These are phyloP conservation scores for Teratosphaeria nubilosa DNA, from an alignment of 2,329 filamentous ascomycete species.

Conservation along the genomic window DNA sequence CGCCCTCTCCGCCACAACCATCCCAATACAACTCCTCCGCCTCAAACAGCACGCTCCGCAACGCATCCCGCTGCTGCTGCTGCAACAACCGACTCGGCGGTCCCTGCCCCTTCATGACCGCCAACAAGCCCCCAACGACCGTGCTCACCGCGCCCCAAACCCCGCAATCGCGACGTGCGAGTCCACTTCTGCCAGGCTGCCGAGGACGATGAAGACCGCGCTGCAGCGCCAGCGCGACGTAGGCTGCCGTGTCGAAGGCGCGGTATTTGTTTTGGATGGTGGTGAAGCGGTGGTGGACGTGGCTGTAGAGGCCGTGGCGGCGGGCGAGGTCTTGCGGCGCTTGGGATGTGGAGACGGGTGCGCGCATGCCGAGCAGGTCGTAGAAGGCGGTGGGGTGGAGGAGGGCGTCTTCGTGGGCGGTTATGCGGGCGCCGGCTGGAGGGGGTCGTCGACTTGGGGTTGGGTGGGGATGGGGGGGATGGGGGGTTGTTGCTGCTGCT, in stretches of 20 bases:
- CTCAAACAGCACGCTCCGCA: conserved; percentile 24
- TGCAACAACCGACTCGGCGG: conserved; percentile 27
- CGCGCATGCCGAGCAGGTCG: conserved; percentile 22
- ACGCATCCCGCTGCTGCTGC: conserved; percentile 24
- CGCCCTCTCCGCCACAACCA: conserved; percentile 18
- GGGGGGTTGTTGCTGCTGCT: neutral
- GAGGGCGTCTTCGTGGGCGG: conserved; percentile 14
- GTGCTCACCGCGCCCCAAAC: conserved; percentile 25
- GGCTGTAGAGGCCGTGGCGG: conserved; percentile 19
- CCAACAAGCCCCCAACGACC: conserved; percentile 24
- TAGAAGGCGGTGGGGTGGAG: conserved; percentile 16
- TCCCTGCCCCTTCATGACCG: conserved; percentile 27
- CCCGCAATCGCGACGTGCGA: conserved; percentile 23
- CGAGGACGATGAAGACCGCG: conserved; percentile 28
- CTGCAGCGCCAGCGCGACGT: conserved; percentile 24
- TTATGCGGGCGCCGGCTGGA: conserved; percentile 14
- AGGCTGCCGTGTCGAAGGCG: conserved; percentile 21
- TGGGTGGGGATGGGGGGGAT: conserved; percentile 3
- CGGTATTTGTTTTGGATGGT: conserved; percentile 21
- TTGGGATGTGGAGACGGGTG: conserved; percentile 8
- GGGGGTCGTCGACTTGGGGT: conserved; percentile 15
- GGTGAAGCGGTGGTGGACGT: conserved; percentile 9
- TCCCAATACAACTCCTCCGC: conserved; percentile 29
- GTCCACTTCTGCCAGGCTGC: conserved; percentile 16
- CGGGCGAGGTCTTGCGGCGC: conserved; percentile 18